Conservation (phyloP, 1,139 yeast species). For the Blastobotrys petasosporus region DNA sequence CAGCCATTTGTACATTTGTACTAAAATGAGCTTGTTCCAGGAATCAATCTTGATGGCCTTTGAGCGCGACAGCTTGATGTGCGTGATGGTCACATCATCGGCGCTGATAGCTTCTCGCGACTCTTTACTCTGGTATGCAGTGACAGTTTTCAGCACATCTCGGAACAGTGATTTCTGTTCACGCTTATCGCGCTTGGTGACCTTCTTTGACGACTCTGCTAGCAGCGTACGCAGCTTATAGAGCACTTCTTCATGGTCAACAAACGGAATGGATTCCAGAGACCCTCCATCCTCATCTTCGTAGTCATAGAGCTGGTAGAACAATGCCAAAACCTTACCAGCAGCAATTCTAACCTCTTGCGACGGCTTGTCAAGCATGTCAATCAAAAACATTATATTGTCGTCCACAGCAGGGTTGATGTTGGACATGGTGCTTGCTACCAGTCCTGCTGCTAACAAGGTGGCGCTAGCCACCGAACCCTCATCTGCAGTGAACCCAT, state of each 20-base stretch:
- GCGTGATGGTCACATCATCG: conserved; percentile 44
- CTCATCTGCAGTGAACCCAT: conserved; percentile 27
- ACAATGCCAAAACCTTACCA: conserved; percentile 55
- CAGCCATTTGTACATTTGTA: conserved; percentile 64
- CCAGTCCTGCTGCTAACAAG: conserved; percentile 31
- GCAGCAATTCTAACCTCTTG: conserved; percentile 40
- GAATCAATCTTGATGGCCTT: conserved; percentile 55
- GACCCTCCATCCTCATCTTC: conserved; percentile 33
- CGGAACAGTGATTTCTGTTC: conserved; percentile 58
- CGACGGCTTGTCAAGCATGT: conserved; percentile 25
- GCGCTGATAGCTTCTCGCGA: conserved; percentile 36
- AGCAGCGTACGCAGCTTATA: conserved; percentile 43
- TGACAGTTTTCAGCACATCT: conserved; percentile 51
- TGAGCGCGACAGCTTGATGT: conserved; percentile 50
- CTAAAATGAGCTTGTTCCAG: conserved; percentile 60
- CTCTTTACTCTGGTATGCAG: conserved; percentile 39
- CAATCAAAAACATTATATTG: conserved; percentile 26
- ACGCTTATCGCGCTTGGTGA: conserved; percentile 58
- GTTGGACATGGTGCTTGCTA: conserved; percentile 22
- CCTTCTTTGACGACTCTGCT: conserved; percentile 48
- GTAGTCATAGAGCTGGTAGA: conserved; percentile 54
- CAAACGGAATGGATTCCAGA: conserved; percentile 47
- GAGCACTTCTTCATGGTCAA: conserved; percentile 50
- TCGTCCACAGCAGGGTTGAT: conserved; percentile 29
- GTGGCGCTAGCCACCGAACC: conserved; percentile 29